phyloP scores from a whole-genome alignment of 2,329 filamentous ascomycete genomes.

The Microsporum canis region DNA sequence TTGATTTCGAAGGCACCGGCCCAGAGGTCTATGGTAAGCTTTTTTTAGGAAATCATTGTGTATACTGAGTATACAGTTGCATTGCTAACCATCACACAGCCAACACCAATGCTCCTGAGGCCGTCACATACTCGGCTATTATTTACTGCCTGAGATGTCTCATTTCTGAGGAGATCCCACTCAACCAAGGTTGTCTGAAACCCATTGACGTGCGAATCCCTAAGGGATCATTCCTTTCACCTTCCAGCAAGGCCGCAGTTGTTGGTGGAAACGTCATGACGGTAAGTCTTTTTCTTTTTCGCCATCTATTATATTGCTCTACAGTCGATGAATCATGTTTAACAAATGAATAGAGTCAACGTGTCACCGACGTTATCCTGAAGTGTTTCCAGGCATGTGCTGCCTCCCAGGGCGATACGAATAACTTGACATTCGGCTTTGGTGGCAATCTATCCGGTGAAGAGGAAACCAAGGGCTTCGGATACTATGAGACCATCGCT shows the following conservation, averaged over 20 bases:
- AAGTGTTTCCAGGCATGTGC: conserved; percentile 65
- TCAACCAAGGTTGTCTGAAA: conserved; percentile 70
- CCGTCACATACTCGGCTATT: conserved; percentile 67
- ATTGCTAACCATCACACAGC: conserved; percentile 23
- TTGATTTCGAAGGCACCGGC: conserved; percentile 67
- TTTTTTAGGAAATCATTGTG: neutral
- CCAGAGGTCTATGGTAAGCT: conserved; percentile 57
- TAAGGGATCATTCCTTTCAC: conserved; percentile 57
- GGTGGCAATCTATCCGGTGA: conserved; percentile 52
- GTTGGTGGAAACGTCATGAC: conserved; percentile 74
- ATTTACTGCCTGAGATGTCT: conserved; percentile 70
- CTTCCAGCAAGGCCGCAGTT: conserved; percentile 60
- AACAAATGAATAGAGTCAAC: conserved; percentile 40
- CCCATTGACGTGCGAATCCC: conserved; percentile 63
- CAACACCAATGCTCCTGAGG: conserved; percentile 66
- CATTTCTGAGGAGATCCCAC: conserved; percentile 64
- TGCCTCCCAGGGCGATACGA: conserved; percentile 63
- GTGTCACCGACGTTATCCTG: conserved; percentile 67
- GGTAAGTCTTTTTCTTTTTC: conserved; percentile 15
- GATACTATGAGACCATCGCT: conserved; percentile 75
- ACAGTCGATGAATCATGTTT: neutral
- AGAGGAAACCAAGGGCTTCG: conserved; percentile 52
- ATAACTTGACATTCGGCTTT: conserved; percentile 68
- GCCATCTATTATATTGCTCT: neutral
- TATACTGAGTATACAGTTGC: neutral